Base-by-base conservation (phyloP, 208 protist genomes). In the Acanthamoeba divionensis region DNA sequence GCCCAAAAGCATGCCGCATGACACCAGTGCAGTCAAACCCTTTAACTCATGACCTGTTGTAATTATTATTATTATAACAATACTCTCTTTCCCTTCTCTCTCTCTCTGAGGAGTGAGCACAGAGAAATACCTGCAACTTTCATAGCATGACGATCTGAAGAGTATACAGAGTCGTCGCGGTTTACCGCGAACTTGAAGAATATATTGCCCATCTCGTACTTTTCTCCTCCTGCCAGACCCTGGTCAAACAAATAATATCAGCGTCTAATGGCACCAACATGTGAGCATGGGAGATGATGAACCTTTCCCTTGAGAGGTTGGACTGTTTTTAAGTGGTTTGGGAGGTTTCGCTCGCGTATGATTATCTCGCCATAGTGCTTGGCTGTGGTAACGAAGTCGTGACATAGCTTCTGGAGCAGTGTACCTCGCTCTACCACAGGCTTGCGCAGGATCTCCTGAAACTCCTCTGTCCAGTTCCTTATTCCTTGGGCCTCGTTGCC, bases 21-120 rank as follows among this genome's bases (percentile, higher is more conserved):
- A 91, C 2, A 93, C 75, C 12, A 92, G n/a, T 15, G 75, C 85
- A 24, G 88, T 92, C 26, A 93, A 77, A 29, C 90, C 90, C 73
- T 93, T 93, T 1, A 93, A 55, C 55, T 93, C 92, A 15, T 93
- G 92, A 2, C 90, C 89, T 33, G 82, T 54, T 12, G 24, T 41
- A 26, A 66, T 6, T 18, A 57, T 13, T 4, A 75, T 21, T 9
- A 75, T 26, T 4, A 62, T 36, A 45, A 75, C 15, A 24, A 50
- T n/a, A n/a, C n/a, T n/a, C n/a, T n/a, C n/a, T n/a, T n/a, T n/a
- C n/a, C n/a, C n/a, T n/a, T n/a, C n/a, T n/a, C n/a, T n/a, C n/a
- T 1, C 10, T 67, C 8, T 67, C 26, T n/a, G 31, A 6, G n/a
- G 21, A 73, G 4, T 21, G 41, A 36, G 5, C n/a, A 73, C 48